Evolutionary conservation across 192 early-diverging fungal genomes (phyloP).

Genomic region (Mycoemilia scoparia): DNA sequence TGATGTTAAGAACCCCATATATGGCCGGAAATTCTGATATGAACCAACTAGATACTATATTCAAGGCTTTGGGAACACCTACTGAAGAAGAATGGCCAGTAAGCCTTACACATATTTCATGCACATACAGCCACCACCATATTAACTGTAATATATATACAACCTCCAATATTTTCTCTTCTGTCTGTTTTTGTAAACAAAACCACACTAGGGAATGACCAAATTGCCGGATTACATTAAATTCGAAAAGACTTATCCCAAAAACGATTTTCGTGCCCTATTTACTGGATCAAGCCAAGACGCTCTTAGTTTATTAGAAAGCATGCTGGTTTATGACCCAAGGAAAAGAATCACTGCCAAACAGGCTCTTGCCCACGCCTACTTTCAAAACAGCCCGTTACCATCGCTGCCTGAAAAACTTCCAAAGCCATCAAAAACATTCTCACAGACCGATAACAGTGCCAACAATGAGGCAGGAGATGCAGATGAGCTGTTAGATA

Average conservation of each 20-base stretch:
- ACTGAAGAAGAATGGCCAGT: slow-evolving; percentile 72
- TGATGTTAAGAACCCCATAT: slow-evolving; percentile 80
- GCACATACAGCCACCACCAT: background rate
- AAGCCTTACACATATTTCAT: too few species aligned
- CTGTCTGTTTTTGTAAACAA: slow-evolving; percentile 6
- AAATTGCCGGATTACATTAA: slow-evolving; percentile 51
- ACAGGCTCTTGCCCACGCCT: slow-evolving; percentile 36
- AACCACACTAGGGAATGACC: slow-evolving; percentile 49
- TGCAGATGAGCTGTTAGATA: too few species aligned
- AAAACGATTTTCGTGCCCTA: slow-evolving; percentile 44
- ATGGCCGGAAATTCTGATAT: slow-evolving; percentile 68
- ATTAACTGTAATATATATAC: background rate
- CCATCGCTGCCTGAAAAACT: too few species aligned
- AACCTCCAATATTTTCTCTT: background rate
- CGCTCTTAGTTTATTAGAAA: slow-evolving; percentile 69
- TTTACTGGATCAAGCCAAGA: slow-evolving; percentile 76
- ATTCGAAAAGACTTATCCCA: slow-evolving; percentile 54
- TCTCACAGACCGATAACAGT: background rate
- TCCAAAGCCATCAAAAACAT: background rate
- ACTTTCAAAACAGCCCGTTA: too few species aligned
- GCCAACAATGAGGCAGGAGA: too few species aligned
- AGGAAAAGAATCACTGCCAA: slow-evolving; percentile 55
- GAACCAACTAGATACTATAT: slow-evolving; percentile 57
- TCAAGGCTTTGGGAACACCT: slow-evolving; percentile 64
- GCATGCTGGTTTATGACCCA: slow-evolving; percentile 77